Base-by-base conservation (phyloP, 495 filamentous ascomycete genomes). In the Geopyxis carbonaria region DNA sequence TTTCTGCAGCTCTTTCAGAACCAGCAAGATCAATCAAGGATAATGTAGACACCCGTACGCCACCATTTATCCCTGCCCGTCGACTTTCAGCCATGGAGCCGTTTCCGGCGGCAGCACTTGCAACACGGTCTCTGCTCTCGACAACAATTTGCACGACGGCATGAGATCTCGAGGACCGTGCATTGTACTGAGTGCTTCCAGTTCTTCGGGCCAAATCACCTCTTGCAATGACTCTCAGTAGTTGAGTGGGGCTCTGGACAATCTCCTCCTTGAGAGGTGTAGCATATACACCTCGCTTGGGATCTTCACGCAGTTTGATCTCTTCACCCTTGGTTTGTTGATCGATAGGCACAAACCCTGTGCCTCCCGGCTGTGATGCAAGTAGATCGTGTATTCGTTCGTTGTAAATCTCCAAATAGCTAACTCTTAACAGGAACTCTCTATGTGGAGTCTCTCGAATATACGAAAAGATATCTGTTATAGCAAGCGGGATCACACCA, bases 121-220 rank as follows among this genome's bases (percentile, higher is more conserved):
- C 67, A 33, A 73, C 73, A 18, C 91, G 78, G 50, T 94, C 91
- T 57, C 89, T 68, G 51, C 85, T 93, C 57, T 97, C 89, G 21
- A 97, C 87, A 9, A 97, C 91, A 46, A 97, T 95, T 60, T 97
- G 89, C 20, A 97, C 89, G 19, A 97, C 89, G 1, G 89, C 89
- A 50, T 97, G 89, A 67, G 83, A 93, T 52, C 89, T 82, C 38
- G 89, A 97, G 61, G 84, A 93, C 54, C 87, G 78, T 28, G 84
- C 69, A 49, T 97, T 97, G 68, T 82, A 97, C 49, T 95, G 89
- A 1, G 89, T 97, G 55, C 84, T 91, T 38, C 81, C 78, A 3
- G 82, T 91, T 42, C 85, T 66, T 44, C 89, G 69, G 16, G 86
- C 82, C 56, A 89, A 73, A 53, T 97, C 89, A 50, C 89, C 89